Conservation (phyloP, 192 early-diverging fungal species). For the Backusella parvicylindrica region DNA sequence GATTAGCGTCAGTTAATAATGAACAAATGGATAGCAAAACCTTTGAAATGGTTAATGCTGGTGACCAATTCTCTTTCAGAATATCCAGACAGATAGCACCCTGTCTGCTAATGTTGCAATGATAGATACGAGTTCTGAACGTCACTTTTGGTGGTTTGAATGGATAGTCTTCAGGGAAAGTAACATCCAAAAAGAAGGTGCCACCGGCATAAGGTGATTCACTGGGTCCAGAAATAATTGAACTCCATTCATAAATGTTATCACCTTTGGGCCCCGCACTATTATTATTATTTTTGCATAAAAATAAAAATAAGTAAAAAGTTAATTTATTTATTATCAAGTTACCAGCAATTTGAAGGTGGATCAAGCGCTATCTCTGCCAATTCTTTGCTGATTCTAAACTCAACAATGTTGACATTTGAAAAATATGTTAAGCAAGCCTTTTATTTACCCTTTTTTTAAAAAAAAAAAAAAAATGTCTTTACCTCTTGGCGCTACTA, state of each 20-base stretch:
- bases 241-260: slow-evolving; percentile 93
- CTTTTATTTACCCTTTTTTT: too few relatives aligned
- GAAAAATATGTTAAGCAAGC: too few relatives aligned
- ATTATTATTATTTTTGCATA: background rate
- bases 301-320: too few relatives aligned
- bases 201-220: slow-evolving; percentile 89
- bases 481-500: slow-evolving; percentile 59
- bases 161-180: slow-evolving; percentile 91
- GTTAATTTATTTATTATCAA: too few relatives aligned
- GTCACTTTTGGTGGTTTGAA: slow-evolving; percentile 91
- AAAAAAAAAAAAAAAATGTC: too few relatives aligned
- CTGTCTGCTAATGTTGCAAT: slow-evolving; percentile 92
- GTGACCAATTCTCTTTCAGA: slow-evolving; percentile 97
- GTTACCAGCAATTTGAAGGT: slow-evolving; percentile 81
- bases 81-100: slow-evolving; percentile 94
- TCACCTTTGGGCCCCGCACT: slow-evolving; percentile 95
- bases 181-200: slow-evolving; percentile 90
- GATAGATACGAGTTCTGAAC: slow-evolving; percentile 94
- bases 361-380: slow-evolving; percentile 95
- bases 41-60: slow-evolving; percentile 94
- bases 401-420: background rate
- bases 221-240: slow-evolving; percentile 87
- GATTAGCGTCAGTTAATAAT: slow-evolving; percentile 90
- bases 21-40: slow-evolving; percentile 91
- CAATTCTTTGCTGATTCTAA: slow-evolving; percentile 93